Evolutionary conservation across 371 early-diverging fungal species (phyloP), one percentile per base, ranked within the genome.

Genomic region (Blakeslea trispora): DNA sequence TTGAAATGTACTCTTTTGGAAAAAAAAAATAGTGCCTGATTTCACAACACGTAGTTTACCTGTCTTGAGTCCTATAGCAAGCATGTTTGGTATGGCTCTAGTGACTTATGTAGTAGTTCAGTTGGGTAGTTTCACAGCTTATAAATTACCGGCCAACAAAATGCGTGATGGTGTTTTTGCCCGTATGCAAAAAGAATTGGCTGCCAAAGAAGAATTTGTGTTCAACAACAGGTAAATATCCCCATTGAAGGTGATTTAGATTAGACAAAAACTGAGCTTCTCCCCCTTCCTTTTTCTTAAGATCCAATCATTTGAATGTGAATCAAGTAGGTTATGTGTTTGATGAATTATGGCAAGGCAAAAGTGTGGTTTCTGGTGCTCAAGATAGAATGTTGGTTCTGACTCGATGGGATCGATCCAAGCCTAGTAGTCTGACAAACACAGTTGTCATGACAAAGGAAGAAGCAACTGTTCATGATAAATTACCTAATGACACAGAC

Each of bases 41-140:
- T 95, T 95, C 61, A 81, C 94, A 18, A 79, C 86, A 4, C 86
- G 92, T 37, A 83, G 88, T 50, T 61, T 92, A 17, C 92, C 94
- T 15, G 91, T 94, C 9, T 74, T 97, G 19, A 92, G 81, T 15
- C 91, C 96, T 1, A 66, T 96, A 32, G 94, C 95, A 0, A 93
- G 95, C 15, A 84, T 96, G 69, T 96, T 95, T 73, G 97, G 96
- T 28, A 90, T 89, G 79, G 79, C 92, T 11, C 84, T 97, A 69
- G 94, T 93, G 5, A 90, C 95, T 1, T 86, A 90, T 61, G 86
- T 94, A n/a, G 68, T 92, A 32, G 85, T 89, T 8, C 81, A 84
- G 48, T 71, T 97, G 9, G 90, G 91, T 9, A 81, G 80, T 5
- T 91, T 86, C 68, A 78, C 81, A 6, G 85, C 87, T 11, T 68